Base-by-base conservation (phyloP, 2,329 filamentous ascomycete genomes). In the Microsporum ferrugineum region DNA sequence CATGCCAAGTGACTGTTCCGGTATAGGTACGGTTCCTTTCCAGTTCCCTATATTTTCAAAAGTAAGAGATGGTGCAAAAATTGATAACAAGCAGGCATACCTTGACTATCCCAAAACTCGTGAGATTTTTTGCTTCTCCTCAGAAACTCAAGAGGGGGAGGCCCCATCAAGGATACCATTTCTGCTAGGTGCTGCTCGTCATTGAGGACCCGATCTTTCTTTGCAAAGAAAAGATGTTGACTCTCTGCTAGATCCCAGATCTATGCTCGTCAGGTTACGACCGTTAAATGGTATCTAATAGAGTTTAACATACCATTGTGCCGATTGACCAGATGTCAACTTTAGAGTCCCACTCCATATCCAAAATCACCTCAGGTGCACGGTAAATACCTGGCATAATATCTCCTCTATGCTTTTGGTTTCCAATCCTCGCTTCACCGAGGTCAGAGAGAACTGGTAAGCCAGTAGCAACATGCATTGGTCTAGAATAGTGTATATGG, bases 251-350 rank as follows among this genome's bases (percentile, higher is more conserved):
- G 57, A 47, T 63, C 62, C 62, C 62, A 63, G n/a, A 36, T 38
- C 60, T 63, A 61, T n/a, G 12, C 2, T 29, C 10, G 14, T 14
- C 5, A 29, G 29, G 23, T n/a, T 17, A 12, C 1, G 57, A 8
- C 6, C 31, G 27, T 53, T 12, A 38, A 27, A 12, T n/a, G 12
- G 3, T 36, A n/a, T 33, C 29, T 29, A 34, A 23, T 34, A 36
- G 23, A 14, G 23, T n/a, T 56, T 38, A 34, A 14, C 65, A 39
- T 64, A 68, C 66, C 63, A 69, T 63, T 14, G 64, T 58, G 17
- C 64, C 68, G 41, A 69, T 59, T 47, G 62, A 64, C 68, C 68
- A 70, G 7, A 70, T 66, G 58, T 70, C 68, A 49, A 67, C 61
- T 39, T 63, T 63, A 2, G 57, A 56, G 31, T 64, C 65, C 68